A percentile compares a stretch with the other conserved stretches of the same genome.
phyloP scores from a whole-genome alignment of 2,329 filamentous ascomycete species.

The Beauveria rudraprayagi region DNA sequence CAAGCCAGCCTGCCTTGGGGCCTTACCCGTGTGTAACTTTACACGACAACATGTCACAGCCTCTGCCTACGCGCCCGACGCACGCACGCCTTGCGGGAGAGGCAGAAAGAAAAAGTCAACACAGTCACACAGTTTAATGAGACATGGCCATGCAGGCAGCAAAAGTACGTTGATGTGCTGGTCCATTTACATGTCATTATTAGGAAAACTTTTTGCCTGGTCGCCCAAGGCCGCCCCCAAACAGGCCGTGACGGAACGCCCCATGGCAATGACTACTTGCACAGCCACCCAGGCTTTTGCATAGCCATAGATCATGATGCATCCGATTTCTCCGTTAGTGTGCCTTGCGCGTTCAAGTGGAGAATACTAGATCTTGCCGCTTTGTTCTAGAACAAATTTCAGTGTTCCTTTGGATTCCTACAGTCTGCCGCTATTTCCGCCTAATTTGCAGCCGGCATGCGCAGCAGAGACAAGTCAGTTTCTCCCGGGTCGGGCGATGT shows the following conservation, averaged over 20 bases:
- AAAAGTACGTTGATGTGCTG: neutral
- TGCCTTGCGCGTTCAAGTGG: neutral
- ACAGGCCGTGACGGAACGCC: no score
- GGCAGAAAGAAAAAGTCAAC: no score
- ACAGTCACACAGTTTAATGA: neutral
- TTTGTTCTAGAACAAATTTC: neutral
- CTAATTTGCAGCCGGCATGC: neutral
- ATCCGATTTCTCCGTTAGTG: neutral
- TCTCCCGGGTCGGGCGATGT: neutral
- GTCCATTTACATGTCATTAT: neutral
- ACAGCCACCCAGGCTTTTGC: no score
- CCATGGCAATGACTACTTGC: no score
- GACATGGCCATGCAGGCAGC: no score
- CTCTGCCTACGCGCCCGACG: neutral
- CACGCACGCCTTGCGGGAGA: no score
- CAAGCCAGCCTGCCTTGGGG: neutral
- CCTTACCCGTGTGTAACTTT: neutral
- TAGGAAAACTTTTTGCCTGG: no score
- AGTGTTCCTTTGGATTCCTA: neutral
- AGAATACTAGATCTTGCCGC: neutral
- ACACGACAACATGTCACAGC: neutral
- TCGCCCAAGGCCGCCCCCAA: no score
- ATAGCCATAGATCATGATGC: no score
- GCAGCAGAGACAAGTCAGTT: neutral
- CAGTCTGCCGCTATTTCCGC: conserved; percentile 1